Conservation (phyloP, 371 early-diverging fungal species). For the Rhizopus sp. region DNA sequence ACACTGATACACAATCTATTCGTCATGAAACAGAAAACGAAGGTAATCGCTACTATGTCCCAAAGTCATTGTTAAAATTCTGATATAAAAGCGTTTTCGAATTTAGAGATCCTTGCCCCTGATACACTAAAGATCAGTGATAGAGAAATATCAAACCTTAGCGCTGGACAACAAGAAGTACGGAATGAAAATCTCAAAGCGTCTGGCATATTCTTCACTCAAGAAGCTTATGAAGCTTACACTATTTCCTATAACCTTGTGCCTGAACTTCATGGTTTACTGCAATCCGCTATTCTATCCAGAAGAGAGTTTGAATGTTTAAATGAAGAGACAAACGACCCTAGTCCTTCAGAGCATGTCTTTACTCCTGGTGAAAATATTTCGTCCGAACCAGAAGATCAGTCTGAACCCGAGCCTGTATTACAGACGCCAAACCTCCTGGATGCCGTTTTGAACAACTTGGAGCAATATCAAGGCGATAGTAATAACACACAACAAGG, state of each 20-base stretch:
- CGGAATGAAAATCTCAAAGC: neutral
- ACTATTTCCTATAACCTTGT: neutral
- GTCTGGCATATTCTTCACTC: neutral
- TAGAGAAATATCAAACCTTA: neutral
- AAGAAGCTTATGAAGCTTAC: constrained; percentile 5
- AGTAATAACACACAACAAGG: neutral
- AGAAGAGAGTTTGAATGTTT: neutral
- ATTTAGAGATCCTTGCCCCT: no score
- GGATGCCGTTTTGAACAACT: no score
- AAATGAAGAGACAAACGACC: neutral
- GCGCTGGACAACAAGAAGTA: neutral
- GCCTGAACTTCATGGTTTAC: neutral
- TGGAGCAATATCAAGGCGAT: no score
- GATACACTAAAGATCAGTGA: neutral
- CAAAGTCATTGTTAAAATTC: no score
- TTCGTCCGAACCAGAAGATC: no score
- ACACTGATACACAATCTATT: no score
- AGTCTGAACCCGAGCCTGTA: no score
- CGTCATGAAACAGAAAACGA: no score
- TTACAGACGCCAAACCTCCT: no score
- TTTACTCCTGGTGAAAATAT: no score
- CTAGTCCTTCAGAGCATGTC: neutral
- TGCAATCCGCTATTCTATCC: neutral
- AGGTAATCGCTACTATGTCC: no score
- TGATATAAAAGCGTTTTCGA: no score